phyloP scores from a whole-genome alignment of 768 basidiomycete species.

The Megacollybia marginata region DNA sequence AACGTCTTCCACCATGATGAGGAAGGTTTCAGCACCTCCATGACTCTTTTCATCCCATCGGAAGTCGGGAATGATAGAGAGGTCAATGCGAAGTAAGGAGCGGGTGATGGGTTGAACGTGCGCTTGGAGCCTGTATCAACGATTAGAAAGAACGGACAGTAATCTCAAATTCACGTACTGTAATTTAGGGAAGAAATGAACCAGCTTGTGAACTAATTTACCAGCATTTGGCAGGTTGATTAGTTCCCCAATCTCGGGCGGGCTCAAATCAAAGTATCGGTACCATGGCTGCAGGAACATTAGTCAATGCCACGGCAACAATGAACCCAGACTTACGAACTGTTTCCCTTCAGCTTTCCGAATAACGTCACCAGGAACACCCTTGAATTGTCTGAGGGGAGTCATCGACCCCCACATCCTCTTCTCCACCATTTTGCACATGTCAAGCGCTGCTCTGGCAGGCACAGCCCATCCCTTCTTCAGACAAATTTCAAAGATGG shows the following conservation, averaged over 20 bases:
- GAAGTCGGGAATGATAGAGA: constrained; percentile 97
- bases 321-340: constrained; percentile 97
- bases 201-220: constrained; percentile 82
- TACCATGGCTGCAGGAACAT: background rate
- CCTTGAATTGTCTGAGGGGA: constrained; percentile 91
- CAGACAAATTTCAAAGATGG: constrained; percentile 95
- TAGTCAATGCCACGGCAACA: constrained; percentile 78
- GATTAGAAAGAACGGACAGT: constrained; percentile 1
- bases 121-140: constrained; percentile 63
- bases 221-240: constrained; percentile 94
- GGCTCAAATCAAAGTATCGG: constrained; percentile 27
- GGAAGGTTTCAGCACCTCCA: constrained; percentile 81
- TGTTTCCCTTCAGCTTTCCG: constrained; percentile 95
- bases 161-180: constrained; percentile 42
- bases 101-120: constrained; percentile 97
- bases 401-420: constrained; percentile 98
- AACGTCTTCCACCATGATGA: constrained; percentile 93
- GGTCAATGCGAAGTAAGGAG: constrained; percentile 83
- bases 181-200: constrained; percentile 94
- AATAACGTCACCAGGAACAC: constrained; percentile 78
- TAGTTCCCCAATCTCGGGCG: constrained; percentile 91
- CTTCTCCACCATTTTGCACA: constrained; percentile 96
- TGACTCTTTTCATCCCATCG: constrained; percentile 96
- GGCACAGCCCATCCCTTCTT: constrained; percentile 98
- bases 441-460: constrained; percentile 81